A percentile compares a stretch with the other conserved stretches of the same genome.
phyloP scores from a whole-genome alignment of 2,329 filamentous ascomycete genomes.

The Paraphoma sp. region DNA sequence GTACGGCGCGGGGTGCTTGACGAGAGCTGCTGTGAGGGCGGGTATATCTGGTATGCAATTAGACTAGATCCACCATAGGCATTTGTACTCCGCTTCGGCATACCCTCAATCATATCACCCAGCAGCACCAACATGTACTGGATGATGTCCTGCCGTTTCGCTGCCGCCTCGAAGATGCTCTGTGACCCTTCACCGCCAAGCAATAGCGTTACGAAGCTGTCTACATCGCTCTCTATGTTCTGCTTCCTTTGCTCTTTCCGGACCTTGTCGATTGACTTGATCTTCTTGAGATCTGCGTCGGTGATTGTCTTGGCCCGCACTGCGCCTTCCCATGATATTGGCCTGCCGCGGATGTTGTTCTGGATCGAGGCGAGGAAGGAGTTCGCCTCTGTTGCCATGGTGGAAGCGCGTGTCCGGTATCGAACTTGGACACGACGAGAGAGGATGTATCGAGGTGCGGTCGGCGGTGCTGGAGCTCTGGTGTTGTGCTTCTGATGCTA shows the following conservation, averaged over 20 bases:
- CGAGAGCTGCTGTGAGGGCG: conserved; percentile 75
- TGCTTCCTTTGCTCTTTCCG: conserved; percentile 88
- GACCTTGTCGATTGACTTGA: conserved; percentile 95
- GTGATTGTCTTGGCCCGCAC: conserved; percentile 92
- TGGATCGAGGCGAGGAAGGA: conserved; percentile 87
- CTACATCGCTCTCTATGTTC: conserved; percentile 78
- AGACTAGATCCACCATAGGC: conserved; percentile 3
- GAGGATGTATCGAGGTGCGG: neutral
- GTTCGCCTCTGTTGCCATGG: conserved; percentile 90
- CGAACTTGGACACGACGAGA: neutral
- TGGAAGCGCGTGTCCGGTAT: conserved; percentile 9
- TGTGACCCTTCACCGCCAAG: conserved; percentile 70
- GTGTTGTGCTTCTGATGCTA: conserved; percentile 39
- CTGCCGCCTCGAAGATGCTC: conserved; percentile 81
- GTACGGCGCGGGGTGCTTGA: conserved; percentile 72
- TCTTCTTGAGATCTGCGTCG: conserved; percentile 91
- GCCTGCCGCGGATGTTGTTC: conserved; percentile 94
- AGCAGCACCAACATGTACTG: conserved; percentile 94
- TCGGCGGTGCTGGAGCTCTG: conserved; percentile 26
- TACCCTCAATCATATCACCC: conserved; percentile 86
- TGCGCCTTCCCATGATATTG: conserved; percentile 97
- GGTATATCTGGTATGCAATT: conserved; percentile 69
- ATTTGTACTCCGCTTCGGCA: neutral
- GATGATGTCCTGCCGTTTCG: conserved; percentile 86
- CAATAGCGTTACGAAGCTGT: conserved; percentile 81